Evolutionary conservation across 768 basidiomycete genomes (phyloP).

Genomic region (Austroboletus eburneus): DNA sequence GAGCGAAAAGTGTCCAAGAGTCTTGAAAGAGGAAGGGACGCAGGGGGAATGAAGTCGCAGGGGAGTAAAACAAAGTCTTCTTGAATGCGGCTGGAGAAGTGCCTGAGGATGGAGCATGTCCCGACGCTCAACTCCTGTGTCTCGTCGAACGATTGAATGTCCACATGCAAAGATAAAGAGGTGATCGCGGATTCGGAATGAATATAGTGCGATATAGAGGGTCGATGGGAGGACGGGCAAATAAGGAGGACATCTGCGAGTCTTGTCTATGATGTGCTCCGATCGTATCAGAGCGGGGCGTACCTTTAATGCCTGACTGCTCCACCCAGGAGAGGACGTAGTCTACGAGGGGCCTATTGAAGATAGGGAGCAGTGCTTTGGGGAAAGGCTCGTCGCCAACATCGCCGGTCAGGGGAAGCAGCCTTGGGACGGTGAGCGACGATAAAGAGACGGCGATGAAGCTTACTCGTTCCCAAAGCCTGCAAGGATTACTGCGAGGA

Average conservation of each 20-base stretch:
- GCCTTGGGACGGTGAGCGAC: conserved; percentile 38
- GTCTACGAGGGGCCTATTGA: conserved; percentile 84
- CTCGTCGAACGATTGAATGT: conserved; percentile 79
- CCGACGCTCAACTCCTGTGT: conserved; percentile 61
- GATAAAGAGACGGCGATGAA: background rate
- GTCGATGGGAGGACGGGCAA: conserved; percentile 73
- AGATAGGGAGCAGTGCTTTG: conserved; percentile 85
- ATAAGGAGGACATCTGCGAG: conserved; percentile 77
- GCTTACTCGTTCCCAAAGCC: conserved; percentile 91
- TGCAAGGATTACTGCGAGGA: conserved; percentile 82
- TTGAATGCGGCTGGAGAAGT: conserved; percentile 71
- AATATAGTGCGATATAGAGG: conserved; percentile 78
- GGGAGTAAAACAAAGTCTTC: conserved; percentile 88
- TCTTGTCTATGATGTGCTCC: conserved; percentile 6
- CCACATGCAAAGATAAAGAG: conserved; percentile 62
- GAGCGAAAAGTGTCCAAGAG: conserved; percentile 82
- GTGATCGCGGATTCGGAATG: conserved; percentile 67
- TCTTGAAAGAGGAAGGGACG: conserved; percentile 59
- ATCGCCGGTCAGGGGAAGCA: conserved; percentile 69
- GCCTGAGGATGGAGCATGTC: conserved; percentile 70
- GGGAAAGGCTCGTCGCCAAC: conserved; percentile 80
- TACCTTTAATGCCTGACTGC: conserved; percentile 80
- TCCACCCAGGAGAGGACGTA: conserved; percentile 85
- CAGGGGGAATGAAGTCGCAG: conserved; percentile 85
- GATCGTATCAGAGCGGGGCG: conserved; percentile 10